Evolutionary conservation across 208 protist species (phyloP).

Genomic region (Herpetomonas samuelpessoai): DNA sequence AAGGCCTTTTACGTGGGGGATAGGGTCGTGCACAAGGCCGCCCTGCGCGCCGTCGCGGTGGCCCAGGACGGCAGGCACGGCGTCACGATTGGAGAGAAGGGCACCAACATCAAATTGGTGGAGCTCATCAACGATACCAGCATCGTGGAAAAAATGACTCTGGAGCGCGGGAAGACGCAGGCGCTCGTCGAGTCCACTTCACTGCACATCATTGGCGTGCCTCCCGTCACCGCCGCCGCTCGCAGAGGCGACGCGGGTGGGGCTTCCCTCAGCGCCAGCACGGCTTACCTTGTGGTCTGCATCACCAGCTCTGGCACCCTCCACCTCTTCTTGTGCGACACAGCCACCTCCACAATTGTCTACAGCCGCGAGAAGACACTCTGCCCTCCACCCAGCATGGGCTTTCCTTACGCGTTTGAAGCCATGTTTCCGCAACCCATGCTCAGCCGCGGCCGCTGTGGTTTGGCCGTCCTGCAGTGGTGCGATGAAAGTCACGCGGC

Average conservation of each 20-base stretch:
- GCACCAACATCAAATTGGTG: slow-evolving; percentile 48
- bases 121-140: slow-evolving; percentile 42
- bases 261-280: background rate
- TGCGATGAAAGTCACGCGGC: background rate
- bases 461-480: slow-evolving; percentile 3
- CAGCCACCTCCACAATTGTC: slow-evolving; percentile 23
- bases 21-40: slow-evolving; percentile 25
- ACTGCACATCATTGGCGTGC: slow-evolving; percentile 25
- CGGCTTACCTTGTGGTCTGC: slow-evolving; percentile 32
- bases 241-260: background rate
- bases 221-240: background rate
- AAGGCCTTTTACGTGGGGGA: slow-evolving; percentile 14
- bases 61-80: slow-evolving; percentile 48
- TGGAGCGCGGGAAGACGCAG: slow-evolving; percentile 33
- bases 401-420: slow-evolving; percentile 26
- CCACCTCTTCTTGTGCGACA: slow-evolving; percentile 40
- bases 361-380: slow-evolving; percentile 29
- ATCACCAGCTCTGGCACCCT: slow-evolving; percentile 44
- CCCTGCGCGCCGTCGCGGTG: slow-evolving; percentile 55
- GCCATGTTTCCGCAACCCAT: slow-evolving; percentile 20
- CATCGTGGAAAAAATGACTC: slow-evolving; percentile 21
- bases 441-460: slow-evolving; percentile 7
- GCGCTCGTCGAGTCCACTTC: slow-evolving; percentile 29
- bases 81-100: slow-evolving; percentile 58
- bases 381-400: slow-evolving; percentile 14